Evolutionary conservation across 495 filamentous ascomycete species (phyloP), one percentile per base, ranked within the genome.

Genomic region (Rostrohypoxylon terebratum): DNA sequence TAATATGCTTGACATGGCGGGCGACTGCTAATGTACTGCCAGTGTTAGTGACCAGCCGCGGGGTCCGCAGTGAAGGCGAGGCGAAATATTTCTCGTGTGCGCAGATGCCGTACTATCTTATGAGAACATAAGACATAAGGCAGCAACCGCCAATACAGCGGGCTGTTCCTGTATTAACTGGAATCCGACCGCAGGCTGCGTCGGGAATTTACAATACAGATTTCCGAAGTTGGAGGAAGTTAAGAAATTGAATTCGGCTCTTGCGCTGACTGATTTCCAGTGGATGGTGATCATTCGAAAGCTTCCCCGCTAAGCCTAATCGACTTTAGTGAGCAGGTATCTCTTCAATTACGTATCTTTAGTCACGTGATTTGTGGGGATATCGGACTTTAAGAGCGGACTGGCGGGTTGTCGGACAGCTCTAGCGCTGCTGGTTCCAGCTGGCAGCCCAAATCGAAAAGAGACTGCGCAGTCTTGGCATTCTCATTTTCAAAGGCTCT

Each of bases 1-100:
- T 68, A 92, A 82, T 74, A 91, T 77, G 78, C 85, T 84, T 77
- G 89, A 87, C 90, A 92, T 92, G 78, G 75, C 84, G 81, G 82
- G 81, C 78, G 78, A 78, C 73, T 60, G 53, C 20, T 48, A 59
- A 61, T 44, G 48, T 65, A 78, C 73, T 60, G 53, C 20, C 48
- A 59, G 61, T 44, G 48, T 65, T 61, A 45, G 58, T 63, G 53
- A 51, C 65, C 45, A 31, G 51, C 42, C 42, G 64, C 55, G 13
- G 38, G 38, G 59, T 50, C 40, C 54, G 69, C 36, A 34, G 66
- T 38, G 28, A 16, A 28, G 28, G 6, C 28, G 28, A 38, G 13
- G 31, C 28, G 33, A 33, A 8, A 13, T 63, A 58, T 59, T 34
- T 47, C 68, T 47, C 64, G 42, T 66, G 58, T 59, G 50, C 62